Conservation (phyloP, 2,329 filamentous ascomycete genomes). For the Monosporascus sp. region DNA sequence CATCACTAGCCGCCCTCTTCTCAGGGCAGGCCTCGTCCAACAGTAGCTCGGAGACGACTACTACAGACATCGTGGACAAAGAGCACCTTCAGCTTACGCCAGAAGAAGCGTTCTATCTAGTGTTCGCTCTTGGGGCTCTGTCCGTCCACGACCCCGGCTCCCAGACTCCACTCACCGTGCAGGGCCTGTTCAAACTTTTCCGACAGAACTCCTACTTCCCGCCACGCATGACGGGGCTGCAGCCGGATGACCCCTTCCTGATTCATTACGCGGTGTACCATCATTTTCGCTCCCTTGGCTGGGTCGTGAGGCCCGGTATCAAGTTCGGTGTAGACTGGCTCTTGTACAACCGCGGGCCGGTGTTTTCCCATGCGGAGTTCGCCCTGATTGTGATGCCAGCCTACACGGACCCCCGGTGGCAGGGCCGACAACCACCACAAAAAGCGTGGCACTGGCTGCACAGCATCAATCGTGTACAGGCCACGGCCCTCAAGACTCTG, state of each 20-base stretch:
- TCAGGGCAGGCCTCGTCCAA: slow-evolving; percentile 2
- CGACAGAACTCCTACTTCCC: slow-evolving; percentile 68
- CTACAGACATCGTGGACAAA: slow-evolving; percentile 39
- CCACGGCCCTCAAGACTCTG: slow-evolving; percentile 84
- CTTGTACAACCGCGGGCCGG: slow-evolving; percentile 88
- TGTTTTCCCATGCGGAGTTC: slow-evolving; percentile 94
- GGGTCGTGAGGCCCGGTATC: slow-evolving; percentile 86
- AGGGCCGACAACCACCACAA: slow-evolving; percentile 43
- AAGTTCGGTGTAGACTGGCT: slow-evolving; percentile 95
- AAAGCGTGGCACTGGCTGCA: slow-evolving; percentile 80
- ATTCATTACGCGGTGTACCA: slow-evolving; percentile 88
- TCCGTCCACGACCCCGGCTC: slow-evolving; percentile 51
- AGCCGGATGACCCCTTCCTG: slow-evolving; percentile 78
- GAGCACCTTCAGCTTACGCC: slow-evolving; percentile 90
- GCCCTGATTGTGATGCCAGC: slow-evolving; percentile 79
- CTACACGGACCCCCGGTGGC: slow-evolving; percentile 72
- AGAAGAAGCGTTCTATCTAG: slow-evolving; percentile 89
- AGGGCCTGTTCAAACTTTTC: slow-evolving; percentile 61
- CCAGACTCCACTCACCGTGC: slow-evolving; percentile 41
- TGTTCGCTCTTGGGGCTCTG: slow-evolving; percentile 73
- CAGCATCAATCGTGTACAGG: slow-evolving; percentile 82
- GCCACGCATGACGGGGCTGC: slow-evolving; percentile 44
- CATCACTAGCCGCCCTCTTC: slow-evolving; percentile 10
- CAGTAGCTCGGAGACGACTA: not conserved
- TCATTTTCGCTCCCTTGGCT: slow-evolving; percentile 91